Percentiles rank a stretch among this genome's conserved stretches.
Conservation (phyloP, 1,139 yeast genomes). For the Pichia terricola region DNA sequence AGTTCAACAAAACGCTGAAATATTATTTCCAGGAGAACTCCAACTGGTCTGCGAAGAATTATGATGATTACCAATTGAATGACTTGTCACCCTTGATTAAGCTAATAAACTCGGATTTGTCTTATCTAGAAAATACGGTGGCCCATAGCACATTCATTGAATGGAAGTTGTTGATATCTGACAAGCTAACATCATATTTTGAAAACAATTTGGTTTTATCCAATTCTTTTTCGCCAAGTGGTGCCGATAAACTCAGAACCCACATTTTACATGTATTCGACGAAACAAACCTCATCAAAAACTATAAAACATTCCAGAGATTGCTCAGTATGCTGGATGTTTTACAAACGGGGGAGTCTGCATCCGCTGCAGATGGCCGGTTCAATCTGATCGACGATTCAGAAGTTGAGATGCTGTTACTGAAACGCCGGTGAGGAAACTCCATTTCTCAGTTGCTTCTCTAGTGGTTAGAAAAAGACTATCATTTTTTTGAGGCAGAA, state of each 20-base stretch:
- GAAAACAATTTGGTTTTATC: constrained; percentile 22
- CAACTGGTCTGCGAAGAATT: constrained; percentile 13
- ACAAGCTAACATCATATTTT: constrained; percentile 33
- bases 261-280: constrained; percentile 45
- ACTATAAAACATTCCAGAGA: constrained; percentile 13
- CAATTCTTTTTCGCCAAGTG: constrained; percentile 48
- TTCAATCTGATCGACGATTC: constrained; percentile 6
- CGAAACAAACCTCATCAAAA: constrained; percentile 28
- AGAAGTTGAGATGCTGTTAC: constrained; percentile 4
- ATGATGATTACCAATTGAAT: constrained; percentile 1
- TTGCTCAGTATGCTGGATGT: constrained; percentile 14
- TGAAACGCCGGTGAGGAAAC: constrained; percentile 4
- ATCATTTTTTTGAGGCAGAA: too few species aligned
- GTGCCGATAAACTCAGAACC: constrained; percentile 44
- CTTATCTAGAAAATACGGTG: constrained; percentile 28
- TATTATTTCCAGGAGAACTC: constrained; percentile 36
- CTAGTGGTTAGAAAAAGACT: too few species aligned
- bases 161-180: constrained; percentile 33
- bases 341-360: constrained; percentile 2
- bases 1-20: constrained; percentile 41
- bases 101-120: constrained; percentile 30
- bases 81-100: constrained; percentile 31
- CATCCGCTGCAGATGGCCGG: background rate
- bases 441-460: too few species aligned
- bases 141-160: constrained; percentile 18